phyloP scores from a whole-genome alignment of 2,329 filamentous ascomycete species.

The Trichoderma asperellum region DNA sequence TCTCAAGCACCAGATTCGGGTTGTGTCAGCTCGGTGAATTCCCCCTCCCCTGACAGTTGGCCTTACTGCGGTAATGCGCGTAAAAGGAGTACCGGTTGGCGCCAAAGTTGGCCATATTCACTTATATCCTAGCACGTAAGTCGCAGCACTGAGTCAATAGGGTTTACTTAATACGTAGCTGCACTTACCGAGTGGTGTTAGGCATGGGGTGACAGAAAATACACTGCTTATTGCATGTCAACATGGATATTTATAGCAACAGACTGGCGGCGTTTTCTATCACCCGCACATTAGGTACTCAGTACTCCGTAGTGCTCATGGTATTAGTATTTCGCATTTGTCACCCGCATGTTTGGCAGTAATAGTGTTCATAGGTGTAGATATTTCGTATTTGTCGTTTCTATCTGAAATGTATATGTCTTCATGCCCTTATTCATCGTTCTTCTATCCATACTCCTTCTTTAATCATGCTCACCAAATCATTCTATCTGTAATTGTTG shows the following conservation, averaged over 20 bases:
- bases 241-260: neutral
- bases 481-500: neutral
- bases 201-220: neutral
- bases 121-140: neutral
- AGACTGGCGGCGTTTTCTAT: neutral
- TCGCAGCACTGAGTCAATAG: neutral
- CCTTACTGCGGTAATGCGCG: neutral
- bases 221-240: neutral
- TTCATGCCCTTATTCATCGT: neutral
- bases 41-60: neutral
- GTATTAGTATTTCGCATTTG: no score
- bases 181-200: neutral
- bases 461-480: neutral
- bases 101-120: neutral
- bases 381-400: constrained; percentile 1
- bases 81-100: neutral
- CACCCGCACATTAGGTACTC: neutral
- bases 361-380: neutral
- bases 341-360: neutral
- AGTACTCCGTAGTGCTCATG: no score
- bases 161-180: neutral
- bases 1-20: neutral
- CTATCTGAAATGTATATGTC: constrained; percentile 10
- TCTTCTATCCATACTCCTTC: constrained; percentile 2
- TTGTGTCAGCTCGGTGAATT: neutral